Conservation (phyloP, 345 rosid species). For the Lepidium sativum region DNA sequence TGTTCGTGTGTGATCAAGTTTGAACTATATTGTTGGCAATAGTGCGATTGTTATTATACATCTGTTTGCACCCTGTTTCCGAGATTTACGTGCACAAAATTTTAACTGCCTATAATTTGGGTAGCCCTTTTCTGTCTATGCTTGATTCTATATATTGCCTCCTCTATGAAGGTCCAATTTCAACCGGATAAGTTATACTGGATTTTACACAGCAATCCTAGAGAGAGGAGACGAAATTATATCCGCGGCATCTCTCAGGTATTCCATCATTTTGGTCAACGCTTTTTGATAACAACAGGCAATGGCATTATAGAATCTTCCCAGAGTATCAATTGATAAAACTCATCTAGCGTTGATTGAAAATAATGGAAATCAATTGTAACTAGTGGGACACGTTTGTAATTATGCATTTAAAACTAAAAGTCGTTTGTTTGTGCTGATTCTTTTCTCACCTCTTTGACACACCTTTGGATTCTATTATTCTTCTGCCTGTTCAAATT, state of each 20-base stretch:
- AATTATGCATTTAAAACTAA: not conserved
- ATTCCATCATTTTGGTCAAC: not conserved
- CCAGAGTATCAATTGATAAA: not conserved
- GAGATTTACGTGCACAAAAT: not conserved
- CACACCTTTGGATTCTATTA: not conserved
- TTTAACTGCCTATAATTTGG: not conserved
- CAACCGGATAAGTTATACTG: conserved; percentile 28
- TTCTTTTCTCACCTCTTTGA: not conserved
- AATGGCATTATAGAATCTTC: not conserved
- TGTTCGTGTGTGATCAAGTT: not conserved
- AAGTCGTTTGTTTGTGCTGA: not conserved
- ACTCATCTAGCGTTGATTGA: not conserved
- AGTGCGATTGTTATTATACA: not conserved
- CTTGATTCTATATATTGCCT: conserved; percentile 3
- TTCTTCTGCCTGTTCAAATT: not conserved
- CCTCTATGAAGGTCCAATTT: conserved; percentile 27
- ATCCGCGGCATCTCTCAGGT: conserved; percentile 34
- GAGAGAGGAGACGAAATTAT: conserved; percentile 34
- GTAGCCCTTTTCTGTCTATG: not conserved
- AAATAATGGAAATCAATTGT: not conserved
- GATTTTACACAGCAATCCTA: conserved; percentile 32
- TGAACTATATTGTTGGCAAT: not conserved
- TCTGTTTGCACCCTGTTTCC: not conserved
- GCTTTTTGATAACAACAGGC: not conserved
- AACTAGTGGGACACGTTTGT: not conserved